Evolutionary conservation across 2,329 filamentous ascomycete genomes (phyloP).

Genomic region (Davidsoniella australis): DNA sequence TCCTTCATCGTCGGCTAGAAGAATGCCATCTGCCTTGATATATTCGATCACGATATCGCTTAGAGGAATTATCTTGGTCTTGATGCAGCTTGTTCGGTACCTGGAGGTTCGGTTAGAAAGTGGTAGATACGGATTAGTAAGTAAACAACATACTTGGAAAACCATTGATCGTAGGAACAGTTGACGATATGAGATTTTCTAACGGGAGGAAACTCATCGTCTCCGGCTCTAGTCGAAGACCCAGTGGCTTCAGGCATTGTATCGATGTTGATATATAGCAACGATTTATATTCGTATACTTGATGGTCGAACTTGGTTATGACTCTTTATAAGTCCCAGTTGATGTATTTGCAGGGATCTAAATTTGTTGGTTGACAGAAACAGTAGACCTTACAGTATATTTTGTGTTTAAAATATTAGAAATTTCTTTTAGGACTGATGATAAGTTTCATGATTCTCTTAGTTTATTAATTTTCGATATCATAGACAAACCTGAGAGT

Average conservation of each 20-base stretch:
- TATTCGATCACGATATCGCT: constrained; percentile 64
- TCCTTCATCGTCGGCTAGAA: constrained; percentile 51
- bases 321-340: no score
- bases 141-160: constrained; percentile 40
- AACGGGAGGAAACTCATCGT: constrained; percentile 57
- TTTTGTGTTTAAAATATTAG: no score
- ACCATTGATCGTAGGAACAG: constrained; percentile 89
- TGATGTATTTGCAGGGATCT: no score
- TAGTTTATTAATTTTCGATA: no score
- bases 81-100: constrained; percentile 66
- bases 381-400: no score
- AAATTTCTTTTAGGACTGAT: no score
- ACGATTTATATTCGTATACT: no score
- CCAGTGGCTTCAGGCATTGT: constrained; percentile 8
- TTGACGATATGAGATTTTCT: constrained; percentile 77
- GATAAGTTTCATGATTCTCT: no score
- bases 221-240: constrained; percentile 19
- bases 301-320: no score
- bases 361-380: no score
- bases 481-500: no score
- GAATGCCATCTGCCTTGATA: constrained; percentile 79
- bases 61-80: constrained; percentile 70
- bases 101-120: constrained; percentile 18
- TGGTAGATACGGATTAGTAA: constrained; percentile 14
- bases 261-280: no score